A percentile compares a stretch with the other conserved stretches of the same genome.
These are phyloP conservation scores for Teratosphaeria viscida DNA, from an alignment of 2,329 filamentous ascomycete genomes.

Conservation along the genomic window DNA sequence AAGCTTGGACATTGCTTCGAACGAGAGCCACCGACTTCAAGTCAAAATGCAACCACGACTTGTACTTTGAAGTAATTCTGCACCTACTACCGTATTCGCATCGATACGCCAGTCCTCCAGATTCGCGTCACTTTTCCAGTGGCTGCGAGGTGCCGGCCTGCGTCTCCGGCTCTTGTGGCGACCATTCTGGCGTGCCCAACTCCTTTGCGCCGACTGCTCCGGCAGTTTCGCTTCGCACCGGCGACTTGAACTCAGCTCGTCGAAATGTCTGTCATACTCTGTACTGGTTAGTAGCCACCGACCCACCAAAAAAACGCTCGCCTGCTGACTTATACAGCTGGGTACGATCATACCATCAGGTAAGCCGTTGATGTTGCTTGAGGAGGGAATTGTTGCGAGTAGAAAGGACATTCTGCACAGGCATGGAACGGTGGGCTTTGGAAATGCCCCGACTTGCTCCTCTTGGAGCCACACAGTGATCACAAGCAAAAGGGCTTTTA, in stretches of 20 bases:
- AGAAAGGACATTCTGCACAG: background rate
- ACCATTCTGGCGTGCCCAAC: background rate
- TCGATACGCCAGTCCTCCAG: background rate
- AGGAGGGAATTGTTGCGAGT: background rate
- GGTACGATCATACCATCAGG: slow-evolving; percentile 68
- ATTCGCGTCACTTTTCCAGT: background rate
- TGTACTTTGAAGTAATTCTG: background rate
- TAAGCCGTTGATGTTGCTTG: slow-evolving; percentile 28
- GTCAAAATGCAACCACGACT: background rate
- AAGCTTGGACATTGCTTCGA: background rate
- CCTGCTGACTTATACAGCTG: slow-evolving; percentile 35
- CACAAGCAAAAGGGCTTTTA: background rate
- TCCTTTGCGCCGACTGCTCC: background rate
- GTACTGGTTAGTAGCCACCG: slow-evolving; percentile 43
- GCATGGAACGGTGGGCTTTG: background rate
- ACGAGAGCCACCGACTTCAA: background rate
- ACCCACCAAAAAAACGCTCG: background rate
- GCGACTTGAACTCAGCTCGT: background rate
- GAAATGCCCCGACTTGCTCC: background rate
- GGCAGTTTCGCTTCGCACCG: background rate
- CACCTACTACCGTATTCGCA: background rate
- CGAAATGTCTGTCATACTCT: slow-evolving; percentile 56
- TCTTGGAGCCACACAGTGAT: background rate
- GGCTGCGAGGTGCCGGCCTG: too few relatives aligned
- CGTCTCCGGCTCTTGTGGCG: background rate